Conservation (phyloP, 2,329 filamentous ascomycete genomes). For the Botryotinia calthae region DNA sequence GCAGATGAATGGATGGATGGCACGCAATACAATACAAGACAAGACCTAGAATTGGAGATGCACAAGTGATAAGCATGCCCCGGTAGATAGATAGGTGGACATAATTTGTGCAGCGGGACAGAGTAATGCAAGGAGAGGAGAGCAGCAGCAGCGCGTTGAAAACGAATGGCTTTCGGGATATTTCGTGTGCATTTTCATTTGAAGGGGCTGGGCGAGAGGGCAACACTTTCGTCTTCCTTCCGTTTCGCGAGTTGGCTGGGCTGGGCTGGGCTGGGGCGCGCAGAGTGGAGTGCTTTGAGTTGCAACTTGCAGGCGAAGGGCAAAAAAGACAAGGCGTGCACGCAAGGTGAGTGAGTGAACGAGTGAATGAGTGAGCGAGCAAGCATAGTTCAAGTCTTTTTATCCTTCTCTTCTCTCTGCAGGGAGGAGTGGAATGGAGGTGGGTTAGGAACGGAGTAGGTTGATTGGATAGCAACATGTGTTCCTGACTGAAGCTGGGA, state of each 20-base stretch:
- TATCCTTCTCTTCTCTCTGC: neutral
- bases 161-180: neutral
- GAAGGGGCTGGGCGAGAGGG: neutral
- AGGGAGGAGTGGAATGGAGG: neutral
- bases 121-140: neutral
- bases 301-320: neutral
- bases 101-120: neutral
- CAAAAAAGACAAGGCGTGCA: neutral
- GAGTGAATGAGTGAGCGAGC: neutral
- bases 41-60: neutral
- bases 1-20: neutral
- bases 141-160: neutral
- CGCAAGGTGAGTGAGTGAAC: neutral
- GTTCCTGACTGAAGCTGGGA: constrained; percentile 11
- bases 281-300: neutral
- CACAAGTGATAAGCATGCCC: neutral
- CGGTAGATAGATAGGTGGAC: neutral
- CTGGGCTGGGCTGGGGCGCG: constrained; percentile 3
- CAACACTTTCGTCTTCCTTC: neutral
- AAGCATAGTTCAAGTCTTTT: neutral
- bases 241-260: constrained; percentile 4
- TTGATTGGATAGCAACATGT: neutral
- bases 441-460: neutral
- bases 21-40: neutral
- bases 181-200: neutral